phyloP scores from a whole-genome alignment of 768 basidiomycete species.

The Lyophyllum atratum region DNA sequence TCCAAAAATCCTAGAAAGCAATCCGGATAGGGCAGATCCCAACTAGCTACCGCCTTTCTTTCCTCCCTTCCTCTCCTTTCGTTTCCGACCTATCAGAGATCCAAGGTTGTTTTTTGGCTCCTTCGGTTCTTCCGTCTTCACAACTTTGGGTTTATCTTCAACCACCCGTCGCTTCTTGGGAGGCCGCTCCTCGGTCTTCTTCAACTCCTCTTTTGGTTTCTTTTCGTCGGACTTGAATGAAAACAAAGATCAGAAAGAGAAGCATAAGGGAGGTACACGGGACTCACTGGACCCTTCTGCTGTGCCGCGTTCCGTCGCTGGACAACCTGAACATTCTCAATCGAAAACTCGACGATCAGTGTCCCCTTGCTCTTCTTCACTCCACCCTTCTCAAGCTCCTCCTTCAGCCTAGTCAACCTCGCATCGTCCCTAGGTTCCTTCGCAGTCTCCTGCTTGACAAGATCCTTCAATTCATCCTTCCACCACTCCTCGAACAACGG shows the following conservation, averaged over 20 bases:
- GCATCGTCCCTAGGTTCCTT: conserved; percentile 47
- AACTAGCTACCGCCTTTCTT: conserved; percentile 20
- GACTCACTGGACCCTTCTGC: conserved; percentile 33
- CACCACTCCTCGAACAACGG: conserved; percentile 79
- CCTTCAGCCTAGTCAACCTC: conserved; percentile 59
- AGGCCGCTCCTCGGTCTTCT: conserved; percentile 35
- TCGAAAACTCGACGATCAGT: conserved; percentile 93
- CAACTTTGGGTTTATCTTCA: conserved; percentile 16
- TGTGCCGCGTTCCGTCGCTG: conserved; percentile 66
- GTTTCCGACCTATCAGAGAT: conserved; percentile 77
- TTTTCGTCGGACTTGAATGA: conserved; percentile 11
- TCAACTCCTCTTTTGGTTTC: conserved; percentile 12
- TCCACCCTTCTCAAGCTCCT: conserved; percentile 47
- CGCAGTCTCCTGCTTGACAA: conserved; percentile 55
- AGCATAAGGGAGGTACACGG: neutral
- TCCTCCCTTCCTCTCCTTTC: conserved; percentile 61
- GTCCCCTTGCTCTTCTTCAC: conserved; percentile 45
- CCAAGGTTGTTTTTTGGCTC: conserved; percentile 52
- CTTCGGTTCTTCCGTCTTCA: conserved; percentile 17
- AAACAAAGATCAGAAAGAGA: conserved; percentile 1
- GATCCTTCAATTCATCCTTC: conserved; percentile 71
- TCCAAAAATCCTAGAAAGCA: too few species aligned
- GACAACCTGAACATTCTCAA: conserved; percentile 92
- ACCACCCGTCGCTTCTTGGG: conserved; percentile 42
- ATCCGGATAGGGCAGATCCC: neutral